These are phyloP conservation scores for Pichia manshurica DNA, from an alignment of 805 yeast species.

Conservation along the genomic window DNA sequence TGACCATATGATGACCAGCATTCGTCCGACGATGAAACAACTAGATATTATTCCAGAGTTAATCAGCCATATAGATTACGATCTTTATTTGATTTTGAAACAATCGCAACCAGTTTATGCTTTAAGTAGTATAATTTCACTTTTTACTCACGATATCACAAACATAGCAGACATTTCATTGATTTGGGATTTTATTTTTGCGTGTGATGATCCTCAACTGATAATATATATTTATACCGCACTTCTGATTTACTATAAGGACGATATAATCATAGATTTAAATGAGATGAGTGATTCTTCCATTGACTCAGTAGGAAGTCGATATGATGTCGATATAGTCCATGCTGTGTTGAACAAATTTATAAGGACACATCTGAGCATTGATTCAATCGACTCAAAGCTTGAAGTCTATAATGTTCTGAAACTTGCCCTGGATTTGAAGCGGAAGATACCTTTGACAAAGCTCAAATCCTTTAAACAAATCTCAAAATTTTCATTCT, in stretches of 20 bases:
- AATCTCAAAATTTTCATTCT: slow-evolving; percentile 20
- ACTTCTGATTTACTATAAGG: slow-evolving; percentile 41
- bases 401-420: slow-evolving; percentile 24
- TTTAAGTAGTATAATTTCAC: slow-evolving; percentile 69
- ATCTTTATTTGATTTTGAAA: slow-evolving; percentile 37
- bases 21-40: slow-evolving; percentile 62
- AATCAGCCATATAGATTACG: slow-evolving; percentile 42
- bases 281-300: slow-evolving; percentile 29
- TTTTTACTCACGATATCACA: slow-evolving; percentile 67
- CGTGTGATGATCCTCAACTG: slow-evolving; percentile 47
- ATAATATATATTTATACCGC: slow-evolving; percentile 60
- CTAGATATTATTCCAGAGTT: slow-evolving; percentile 61
- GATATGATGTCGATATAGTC: slow-evolving; percentile 23
- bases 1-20: slow-evolving; percentile 76
- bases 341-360: slow-evolving; percentile 27
- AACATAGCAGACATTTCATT: slow-evolving; percentile 44
- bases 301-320: slow-evolving; percentile 23
- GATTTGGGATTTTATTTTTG: slow-evolving; percentile 66
- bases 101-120: slow-evolving; percentile 56
- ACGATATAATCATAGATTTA: slow-evolving; percentile 34
- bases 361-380: slow-evolving; percentile 24
- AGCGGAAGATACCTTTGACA: slow-evolving; percentile 9
- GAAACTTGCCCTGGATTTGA: slow-evolving; percentile 17
- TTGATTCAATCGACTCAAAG: slow-evolving; percentile 20
- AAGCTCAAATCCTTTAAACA: slow-evolving; percentile 5